These are phyloP conservation scores for Lepidium campestre DNA, from an alignment of 441 rosid genomes.

Conservation along the genomic window DNA sequence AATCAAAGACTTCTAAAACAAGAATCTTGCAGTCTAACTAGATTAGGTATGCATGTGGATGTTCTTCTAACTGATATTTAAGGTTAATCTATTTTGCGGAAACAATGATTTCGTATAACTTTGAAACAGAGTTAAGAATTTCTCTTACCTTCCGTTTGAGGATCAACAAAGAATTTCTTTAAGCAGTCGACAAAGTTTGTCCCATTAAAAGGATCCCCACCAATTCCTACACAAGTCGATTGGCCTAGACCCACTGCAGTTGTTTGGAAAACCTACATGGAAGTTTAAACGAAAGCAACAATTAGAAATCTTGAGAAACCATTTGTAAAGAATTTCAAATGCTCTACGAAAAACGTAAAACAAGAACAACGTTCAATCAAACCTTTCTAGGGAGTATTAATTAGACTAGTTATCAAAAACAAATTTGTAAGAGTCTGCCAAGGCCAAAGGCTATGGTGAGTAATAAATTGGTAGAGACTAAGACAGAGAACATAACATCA, in stretches of 20 bases:
- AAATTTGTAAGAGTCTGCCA: neutral
- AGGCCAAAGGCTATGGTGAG: neutral
- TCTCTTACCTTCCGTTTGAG: conserved; percentile 97
- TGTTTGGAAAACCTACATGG: conserved; percentile 77
- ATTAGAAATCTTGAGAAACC: neutral
- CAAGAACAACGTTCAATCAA: neutral
- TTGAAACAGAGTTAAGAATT: neutral
- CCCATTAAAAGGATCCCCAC: conserved; percentile 96
- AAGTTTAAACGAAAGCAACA: neutral
- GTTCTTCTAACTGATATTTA: neutral
- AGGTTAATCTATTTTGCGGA: neutral
- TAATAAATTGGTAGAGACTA: neutral
- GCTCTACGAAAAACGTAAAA: neutral
- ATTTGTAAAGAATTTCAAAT: neutral
- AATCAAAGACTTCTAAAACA: neutral
- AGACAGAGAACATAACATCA: conserved; percentile 1
- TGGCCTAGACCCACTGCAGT: conserved; percentile 87
- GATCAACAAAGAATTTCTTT: conserved; percentile 65
- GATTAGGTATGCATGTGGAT: neutral
- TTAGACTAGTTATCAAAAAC: neutral
- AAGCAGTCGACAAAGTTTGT: conserved; percentile 87
- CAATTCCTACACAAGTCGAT: conserved; percentile 86
- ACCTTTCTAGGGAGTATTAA: neutral
- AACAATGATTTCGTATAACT: neutral
- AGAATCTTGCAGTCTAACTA: neutral